phyloP scores from a whole-genome alignment of 2,329 filamentous ascomycete species.

The Trichophyton rubrum region DNA sequence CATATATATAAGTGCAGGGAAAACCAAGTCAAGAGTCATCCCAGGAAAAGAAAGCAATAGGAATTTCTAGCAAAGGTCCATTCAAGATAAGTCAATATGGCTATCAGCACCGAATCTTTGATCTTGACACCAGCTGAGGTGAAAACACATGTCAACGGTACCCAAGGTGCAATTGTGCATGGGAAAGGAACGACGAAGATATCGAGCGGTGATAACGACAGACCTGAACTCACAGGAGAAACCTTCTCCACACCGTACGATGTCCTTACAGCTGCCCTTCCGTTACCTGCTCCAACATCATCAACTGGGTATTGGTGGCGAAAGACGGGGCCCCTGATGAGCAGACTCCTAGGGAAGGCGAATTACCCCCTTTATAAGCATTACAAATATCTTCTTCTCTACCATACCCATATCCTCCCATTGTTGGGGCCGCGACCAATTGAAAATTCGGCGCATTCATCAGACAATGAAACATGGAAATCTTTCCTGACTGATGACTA shows the following conservation, averaged over 20 bases:
- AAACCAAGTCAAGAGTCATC: neutral
- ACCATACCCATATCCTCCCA: constrained; percentile 2
- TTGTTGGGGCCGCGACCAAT: neutral
- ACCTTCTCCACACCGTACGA: neutral
- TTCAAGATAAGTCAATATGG: neutral
- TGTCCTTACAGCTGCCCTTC: neutral
- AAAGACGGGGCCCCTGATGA: neutral
- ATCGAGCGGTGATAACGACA: neutral
- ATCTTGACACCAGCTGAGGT: neutral
- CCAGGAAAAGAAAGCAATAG: neutral
- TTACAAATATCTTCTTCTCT: constrained; percentile 3
- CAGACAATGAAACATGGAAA: neutral
- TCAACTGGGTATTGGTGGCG: neutral
- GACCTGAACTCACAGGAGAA: neutral
- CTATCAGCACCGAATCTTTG: neutral
- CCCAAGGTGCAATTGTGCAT: neutral
- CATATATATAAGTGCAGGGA: neutral
- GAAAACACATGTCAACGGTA: neutral
- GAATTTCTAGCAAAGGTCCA: neutral
- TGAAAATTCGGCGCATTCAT: neutral
- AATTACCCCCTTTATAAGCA: constrained; percentile 4
- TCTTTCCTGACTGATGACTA: constrained; percentile 3
- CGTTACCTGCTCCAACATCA: neutral
- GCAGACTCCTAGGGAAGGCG: neutral
- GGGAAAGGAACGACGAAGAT: neutral